A percentile compares a stretch with the other conserved stretches of the same genome.
phyloP scores from a whole-genome alignment of 2,329 filamentous ascomycete species.

The Calonectria crousiana region DNA sequence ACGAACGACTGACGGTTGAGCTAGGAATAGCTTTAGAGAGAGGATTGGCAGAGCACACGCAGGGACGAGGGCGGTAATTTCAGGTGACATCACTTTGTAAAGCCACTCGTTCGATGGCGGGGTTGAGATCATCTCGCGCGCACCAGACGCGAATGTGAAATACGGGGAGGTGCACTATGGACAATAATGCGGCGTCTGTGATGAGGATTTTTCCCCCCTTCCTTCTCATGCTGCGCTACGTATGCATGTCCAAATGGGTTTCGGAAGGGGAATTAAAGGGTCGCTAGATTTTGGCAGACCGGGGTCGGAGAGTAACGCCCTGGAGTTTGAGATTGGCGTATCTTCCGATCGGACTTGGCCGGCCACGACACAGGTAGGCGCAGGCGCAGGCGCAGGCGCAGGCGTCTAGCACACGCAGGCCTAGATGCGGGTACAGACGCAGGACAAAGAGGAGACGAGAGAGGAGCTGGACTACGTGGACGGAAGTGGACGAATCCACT shows the following conservation, averaged over 20 bases:
- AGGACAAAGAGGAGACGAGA: background rate
- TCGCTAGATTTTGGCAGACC: constrained; percentile 14
- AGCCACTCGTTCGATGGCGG: constrained; percentile 31
- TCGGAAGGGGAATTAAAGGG: background rate
- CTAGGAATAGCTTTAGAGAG: background rate
- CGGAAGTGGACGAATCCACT: background rate
- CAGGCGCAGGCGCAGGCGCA: background rate
- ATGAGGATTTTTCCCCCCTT: background rate
- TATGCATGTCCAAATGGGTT: background rate
- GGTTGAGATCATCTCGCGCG: constrained; percentile 26
- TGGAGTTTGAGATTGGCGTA: constrained; percentile 13
- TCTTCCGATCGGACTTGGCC: constrained; percentile 23
- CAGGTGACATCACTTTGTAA: constrained; percentile 31
- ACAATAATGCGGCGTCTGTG: constrained; percentile 21
- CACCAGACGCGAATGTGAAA: background rate
- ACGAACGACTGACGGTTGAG: background rate
- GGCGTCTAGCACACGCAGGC: background rate
- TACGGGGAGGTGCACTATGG: background rate
- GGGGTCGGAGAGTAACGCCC: background rate
- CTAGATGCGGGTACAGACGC: background rate
- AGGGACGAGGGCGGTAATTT: constrained; percentile 32
- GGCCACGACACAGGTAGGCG: background rate
- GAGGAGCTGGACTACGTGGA: background rate
- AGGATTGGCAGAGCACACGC: background rate
- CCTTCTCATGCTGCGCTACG: background rate